phyloP scores from a whole-genome alignment of 352 stramenopile genomes.

The Globisporangium spiculum region DNA sequence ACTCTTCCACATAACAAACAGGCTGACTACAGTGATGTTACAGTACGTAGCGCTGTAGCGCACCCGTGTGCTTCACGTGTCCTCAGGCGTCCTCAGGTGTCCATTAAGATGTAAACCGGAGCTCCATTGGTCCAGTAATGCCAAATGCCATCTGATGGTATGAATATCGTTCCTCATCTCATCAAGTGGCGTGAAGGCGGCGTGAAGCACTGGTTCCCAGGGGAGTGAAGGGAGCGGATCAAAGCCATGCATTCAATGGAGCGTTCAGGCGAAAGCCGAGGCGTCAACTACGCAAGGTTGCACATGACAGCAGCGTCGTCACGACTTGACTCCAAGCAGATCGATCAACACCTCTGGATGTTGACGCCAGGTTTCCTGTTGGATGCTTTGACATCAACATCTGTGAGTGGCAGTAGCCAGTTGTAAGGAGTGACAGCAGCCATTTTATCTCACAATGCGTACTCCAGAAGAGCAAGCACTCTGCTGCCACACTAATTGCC shows the following conservation, averaged over 20 bases:
- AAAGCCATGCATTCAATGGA: not conserved
- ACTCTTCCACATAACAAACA: too few relatives aligned
- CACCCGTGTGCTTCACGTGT: too few relatives aligned
- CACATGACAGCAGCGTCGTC: not conserved
- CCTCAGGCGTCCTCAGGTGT: not conserved
- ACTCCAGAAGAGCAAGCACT: not conserved
- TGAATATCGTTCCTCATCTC: too few relatives aligned
- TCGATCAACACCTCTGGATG: not conserved
- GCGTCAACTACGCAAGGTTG: not conserved
- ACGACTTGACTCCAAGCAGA: not conserved
- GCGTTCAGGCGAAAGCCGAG: not conserved
- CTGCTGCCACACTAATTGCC: not conserved
- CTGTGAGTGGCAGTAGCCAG: not conserved
- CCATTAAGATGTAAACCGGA: too few relatives aligned
- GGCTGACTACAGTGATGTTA: too few relatives aligned
- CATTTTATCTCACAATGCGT: not conserved
- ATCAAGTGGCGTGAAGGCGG: too few relatives aligned
- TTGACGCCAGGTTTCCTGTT: not conserved
- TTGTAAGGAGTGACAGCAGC: not conserved
- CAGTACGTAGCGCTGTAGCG: too few relatives aligned
- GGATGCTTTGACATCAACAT: not conserved
- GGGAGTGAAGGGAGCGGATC: too few relatives aligned
- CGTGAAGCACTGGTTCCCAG: too few relatives aligned
- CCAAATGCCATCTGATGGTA: too few relatives aligned
- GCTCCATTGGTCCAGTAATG: too few relatives aligned